Conservation (phyloP, 2,329 filamentous ascomycete genomes). For the Septoria linicola region DNA sequence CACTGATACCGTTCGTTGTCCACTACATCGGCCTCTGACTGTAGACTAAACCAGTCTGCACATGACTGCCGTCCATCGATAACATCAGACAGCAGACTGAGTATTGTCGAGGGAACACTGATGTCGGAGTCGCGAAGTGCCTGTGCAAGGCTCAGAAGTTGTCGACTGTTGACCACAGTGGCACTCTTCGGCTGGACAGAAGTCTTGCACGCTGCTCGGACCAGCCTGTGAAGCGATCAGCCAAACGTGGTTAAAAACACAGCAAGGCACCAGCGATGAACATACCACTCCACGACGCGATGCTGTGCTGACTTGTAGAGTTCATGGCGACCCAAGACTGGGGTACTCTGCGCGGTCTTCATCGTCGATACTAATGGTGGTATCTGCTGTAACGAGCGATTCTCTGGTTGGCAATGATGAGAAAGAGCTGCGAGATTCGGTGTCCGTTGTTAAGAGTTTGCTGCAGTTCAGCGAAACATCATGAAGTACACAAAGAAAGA, state of each 20-base stretch:
- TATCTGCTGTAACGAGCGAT: too few species aligned
- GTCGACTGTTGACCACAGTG: too few species aligned
- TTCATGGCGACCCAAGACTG: background rate
- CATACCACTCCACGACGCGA: background rate
- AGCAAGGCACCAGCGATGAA: too few species aligned
- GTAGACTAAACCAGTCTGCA: background rate
- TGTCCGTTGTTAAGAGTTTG: too few species aligned
- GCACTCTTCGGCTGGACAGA: too few species aligned
- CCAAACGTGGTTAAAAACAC: background rate
- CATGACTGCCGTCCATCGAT: background rate
- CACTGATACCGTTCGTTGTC: background rate
- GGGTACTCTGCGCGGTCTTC: too few species aligned
- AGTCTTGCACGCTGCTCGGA: too few species aligned
- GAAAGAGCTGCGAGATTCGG: too few species aligned
- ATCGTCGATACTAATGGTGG: too few species aligned
- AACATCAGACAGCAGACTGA: background rate
- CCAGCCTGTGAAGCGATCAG: background rate
- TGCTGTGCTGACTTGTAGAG: background rate
- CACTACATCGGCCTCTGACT: background rate
- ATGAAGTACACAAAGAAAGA: too few species aligned
- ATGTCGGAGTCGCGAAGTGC: background rate
- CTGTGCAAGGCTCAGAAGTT: background rate
- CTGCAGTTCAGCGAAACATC: too few species aligned
- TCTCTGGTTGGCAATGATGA: too few species aligned
- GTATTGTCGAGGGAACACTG: background rate